Evolutionary conservation across 2,329 filamentous ascomycete genomes (phyloP).

Genomic region (Verticillium albo-atrum): DNA sequence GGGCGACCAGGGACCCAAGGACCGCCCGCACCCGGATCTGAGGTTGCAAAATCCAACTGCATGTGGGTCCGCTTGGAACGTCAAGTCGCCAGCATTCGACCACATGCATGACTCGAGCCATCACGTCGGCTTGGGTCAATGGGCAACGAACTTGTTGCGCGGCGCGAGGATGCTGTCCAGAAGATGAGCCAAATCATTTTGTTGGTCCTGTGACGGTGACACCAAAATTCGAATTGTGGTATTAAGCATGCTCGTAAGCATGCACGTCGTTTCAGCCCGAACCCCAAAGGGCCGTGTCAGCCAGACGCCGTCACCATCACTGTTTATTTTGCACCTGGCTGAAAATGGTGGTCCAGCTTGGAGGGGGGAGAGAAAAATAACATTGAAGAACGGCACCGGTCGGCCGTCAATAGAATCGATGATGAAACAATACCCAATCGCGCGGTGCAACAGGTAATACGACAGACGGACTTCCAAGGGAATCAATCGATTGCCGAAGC

Average conservation of each 20-base stretch:
- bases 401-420: no score
- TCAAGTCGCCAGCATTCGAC: constrained; percentile 4
- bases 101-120: not conserved
- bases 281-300: not conserved
- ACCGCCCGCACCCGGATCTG: constrained; percentile 9
- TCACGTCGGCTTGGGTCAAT: not conserved
- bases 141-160: not conserved
- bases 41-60: constrained; percentile 15
- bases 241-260: not conserved
- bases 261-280: not conserved
- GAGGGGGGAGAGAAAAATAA: no score
- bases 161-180: not conserved
- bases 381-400: no score
- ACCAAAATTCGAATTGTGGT: not conserved
- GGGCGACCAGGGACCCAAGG: constrained; percentile 6
- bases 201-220: no score
- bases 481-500: not conserved
- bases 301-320: not conserved
- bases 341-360: no score
- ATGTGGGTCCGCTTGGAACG: constrained; percentile 13
- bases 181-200: no score
- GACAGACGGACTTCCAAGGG: not conserved
- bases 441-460: no score
- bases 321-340: not conserved
- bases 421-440: no score